Evolutionary conservation across 2,329 filamentous ascomycete species (phyloP).

Genomic region (Pseudogymnoascus sp.): DNA sequence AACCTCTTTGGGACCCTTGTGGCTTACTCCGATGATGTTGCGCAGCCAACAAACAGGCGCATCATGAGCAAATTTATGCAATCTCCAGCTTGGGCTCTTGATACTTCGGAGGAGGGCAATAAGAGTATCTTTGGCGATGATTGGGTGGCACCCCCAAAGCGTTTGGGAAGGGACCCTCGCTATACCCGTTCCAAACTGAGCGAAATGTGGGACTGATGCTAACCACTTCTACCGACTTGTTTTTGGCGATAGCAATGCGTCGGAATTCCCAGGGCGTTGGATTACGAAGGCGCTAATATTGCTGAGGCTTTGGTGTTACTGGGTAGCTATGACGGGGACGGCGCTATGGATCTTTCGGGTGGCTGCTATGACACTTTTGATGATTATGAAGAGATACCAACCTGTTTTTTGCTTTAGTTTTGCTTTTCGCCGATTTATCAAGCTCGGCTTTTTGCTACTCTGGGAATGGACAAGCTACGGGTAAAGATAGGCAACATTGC

Average conservation of each 20-base stretch:
- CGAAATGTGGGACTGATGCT: constrained; percentile 15
- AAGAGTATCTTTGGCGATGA: constrained; percentile 28
- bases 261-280: neutral
- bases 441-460: neutral
- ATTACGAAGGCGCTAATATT: neutral
- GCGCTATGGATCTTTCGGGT: neutral
- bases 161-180: neutral
- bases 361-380: constrained; percentile 4
- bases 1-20: constrained; percentile 25
- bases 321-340: neutral
- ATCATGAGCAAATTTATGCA: constrained; percentile 22
- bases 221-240: neutral
- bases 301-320: neutral
- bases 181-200: constrained; percentile 21
- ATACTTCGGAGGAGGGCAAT: constrained; percentile 24
- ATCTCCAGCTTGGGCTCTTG: constrained; percentile 23
- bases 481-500: neutral
- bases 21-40: constrained; percentile 21
- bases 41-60: constrained; percentile 15
- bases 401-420: neutral
- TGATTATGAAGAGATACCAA: constrained; percentile 1
- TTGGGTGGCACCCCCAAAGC: constrained; percentile 15
- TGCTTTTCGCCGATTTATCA: neutral
- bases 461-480: neutral
- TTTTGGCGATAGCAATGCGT: neutral